phyloP scores from a whole-genome alignment of 768 basidiomycete genomes.

The Rhodotorula kratochvilovae region DNA sequence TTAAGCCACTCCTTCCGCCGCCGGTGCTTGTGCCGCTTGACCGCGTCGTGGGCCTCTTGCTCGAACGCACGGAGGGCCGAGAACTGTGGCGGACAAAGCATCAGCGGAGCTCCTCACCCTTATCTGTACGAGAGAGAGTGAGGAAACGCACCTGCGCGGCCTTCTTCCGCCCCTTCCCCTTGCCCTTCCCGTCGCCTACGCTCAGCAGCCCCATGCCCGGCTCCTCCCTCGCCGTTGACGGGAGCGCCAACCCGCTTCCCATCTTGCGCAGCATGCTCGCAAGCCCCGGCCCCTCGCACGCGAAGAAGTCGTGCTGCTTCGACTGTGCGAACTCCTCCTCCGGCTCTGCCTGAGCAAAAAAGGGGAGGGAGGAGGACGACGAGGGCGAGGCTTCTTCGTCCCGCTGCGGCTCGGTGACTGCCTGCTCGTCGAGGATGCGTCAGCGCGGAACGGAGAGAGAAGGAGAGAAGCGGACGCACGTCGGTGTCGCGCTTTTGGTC shows the following conservation, averaged over 20 bases:
- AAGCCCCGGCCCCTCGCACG: slow-evolving; percentile 35
- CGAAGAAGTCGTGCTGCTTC: slow-evolving; percentile 24
- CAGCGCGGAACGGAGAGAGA: not conserved
- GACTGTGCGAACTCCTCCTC: slow-evolving; percentile 27
- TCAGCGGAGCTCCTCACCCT: too few species aligned
- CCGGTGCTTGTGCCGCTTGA: not conserved
- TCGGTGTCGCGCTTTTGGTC: slow-evolving; percentile 39
- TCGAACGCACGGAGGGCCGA: slow-evolving; percentile 19
- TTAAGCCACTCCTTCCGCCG: not conserved
- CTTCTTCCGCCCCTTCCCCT: not conserved
- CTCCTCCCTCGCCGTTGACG: not conserved
- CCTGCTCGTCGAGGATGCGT: not conserved
- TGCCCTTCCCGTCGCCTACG: not conserved
- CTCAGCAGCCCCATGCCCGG: not conserved
- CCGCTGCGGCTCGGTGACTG: slow-evolving; percentile 33
- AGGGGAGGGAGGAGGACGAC: not conserved
- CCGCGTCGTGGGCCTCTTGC: slow-evolving; percentile 3
- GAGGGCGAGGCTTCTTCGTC: slow-evolving; percentile 17
- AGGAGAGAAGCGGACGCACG: not conserved
- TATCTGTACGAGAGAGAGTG: too few species aligned
- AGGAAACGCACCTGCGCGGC: slow-evolving; percentile 1
- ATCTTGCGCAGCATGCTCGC: slow-evolving; percentile 33
- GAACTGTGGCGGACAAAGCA: not conserved
- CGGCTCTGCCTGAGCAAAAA: not conserved
- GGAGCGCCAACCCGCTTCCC: slow-evolving; percentile 6